Base-by-base conservation (phyloP, 352 stramenopile genomes). In the Globisporangium nodosum region DNA sequence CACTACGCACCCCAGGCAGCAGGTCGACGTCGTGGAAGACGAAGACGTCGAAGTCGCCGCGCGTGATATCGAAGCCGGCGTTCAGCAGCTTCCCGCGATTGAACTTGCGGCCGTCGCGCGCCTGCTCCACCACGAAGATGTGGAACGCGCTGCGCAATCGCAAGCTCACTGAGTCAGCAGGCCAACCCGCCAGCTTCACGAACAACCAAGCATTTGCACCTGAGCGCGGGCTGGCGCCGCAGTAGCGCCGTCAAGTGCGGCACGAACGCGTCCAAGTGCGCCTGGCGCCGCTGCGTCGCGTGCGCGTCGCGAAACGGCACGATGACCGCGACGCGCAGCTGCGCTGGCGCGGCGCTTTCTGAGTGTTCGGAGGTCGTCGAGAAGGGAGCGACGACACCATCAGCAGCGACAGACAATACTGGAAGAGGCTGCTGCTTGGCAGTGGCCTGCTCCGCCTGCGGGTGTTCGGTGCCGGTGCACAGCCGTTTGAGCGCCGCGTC, bases 11-110 rank as follows among this genome's bases (percentile, higher is more conserved):
- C 18, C 57, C 63, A 12, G 96, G 96, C 24, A 99, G 65, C 50
- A 99, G 66, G 68, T 99, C 96, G 21, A 99, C 96, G 64, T 99
- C 96, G 63, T 99, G 96, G 67, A 98, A 97, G 54, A 98, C 87
- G 64, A 97, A 98, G 13, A 81, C 62, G 52, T 87, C 77, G 60
- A 80, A 93, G 52, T 87, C 80, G 52, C 96, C 77, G 39, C 66
- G 65, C 11, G 94, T 86, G 49, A 96, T 78, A 66, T 97, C 83
- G 69, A 97, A 98, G 43, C 96, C 96, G 61, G 97, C 95, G 67
- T 99, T 99, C 12, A 99, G 77, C 27, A 99, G 72, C 71, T 99
- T 98, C 24, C 96, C 96, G 42, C 95, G 84, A 70, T 99, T 99
- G 79, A 99, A 99, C 78, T 98, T 98, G 16, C 90, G 78, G 7